Conservation (phyloP, 495 filamentous ascomycete genomes). For the Penicillium macrosclerotiorum region DNA sequence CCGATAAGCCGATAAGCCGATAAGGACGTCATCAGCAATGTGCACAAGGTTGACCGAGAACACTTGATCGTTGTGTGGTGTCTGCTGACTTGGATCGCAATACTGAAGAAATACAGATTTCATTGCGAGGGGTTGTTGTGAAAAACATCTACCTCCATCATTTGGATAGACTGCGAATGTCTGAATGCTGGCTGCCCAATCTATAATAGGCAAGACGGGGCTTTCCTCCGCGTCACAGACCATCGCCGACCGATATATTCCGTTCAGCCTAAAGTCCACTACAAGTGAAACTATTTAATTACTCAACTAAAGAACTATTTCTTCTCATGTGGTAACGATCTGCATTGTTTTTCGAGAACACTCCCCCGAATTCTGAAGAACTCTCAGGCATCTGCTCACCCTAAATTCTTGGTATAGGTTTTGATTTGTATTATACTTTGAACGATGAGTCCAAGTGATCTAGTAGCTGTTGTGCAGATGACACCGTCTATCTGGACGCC, state of each 20-base stretch:
- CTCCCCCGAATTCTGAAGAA: not conserved
- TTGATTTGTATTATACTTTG: not conserved
- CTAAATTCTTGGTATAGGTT: not conserved
- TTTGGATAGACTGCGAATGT: not conserved
- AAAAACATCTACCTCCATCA: no score
- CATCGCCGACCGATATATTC: no score
- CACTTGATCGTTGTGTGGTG: no score
- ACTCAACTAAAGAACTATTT: not conserved
- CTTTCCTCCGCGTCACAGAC: not conserved
- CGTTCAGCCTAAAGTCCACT: not conserved
- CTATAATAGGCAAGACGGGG: conserved; percentile 2
- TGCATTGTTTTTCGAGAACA: not conserved
- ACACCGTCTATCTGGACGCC: not conserved
- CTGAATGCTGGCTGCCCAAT: not conserved
- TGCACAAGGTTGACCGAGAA: not conserved
- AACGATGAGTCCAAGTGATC: no score
- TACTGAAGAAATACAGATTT: no score
- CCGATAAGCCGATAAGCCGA: conserved; percentile 9
- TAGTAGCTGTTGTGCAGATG: not conserved
- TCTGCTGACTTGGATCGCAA: no score
- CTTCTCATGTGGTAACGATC: conserved; percentile 5
- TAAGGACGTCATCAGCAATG: not conserved
- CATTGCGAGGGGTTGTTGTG: no score
- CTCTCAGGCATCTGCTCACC: no score
- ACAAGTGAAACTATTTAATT: not conserved